These are phyloP conservation scores for Nothopassalora personata DNA, from an alignment of 2,329 filamentous ascomycete species.

Conservation along the genomic window DNA sequence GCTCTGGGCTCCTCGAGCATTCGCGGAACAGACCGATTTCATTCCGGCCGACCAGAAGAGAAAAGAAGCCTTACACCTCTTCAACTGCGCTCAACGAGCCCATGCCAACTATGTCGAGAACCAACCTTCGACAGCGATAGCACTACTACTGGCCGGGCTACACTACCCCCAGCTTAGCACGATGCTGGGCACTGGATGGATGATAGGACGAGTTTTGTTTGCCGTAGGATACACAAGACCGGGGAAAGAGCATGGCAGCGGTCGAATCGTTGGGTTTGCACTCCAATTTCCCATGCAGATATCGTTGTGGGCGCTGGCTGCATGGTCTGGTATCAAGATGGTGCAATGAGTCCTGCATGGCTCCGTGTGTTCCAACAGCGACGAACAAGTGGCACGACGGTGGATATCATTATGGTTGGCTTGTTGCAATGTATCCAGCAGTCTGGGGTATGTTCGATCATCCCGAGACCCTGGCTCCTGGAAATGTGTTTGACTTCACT, in stretches of 20 bases:
- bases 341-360: slow-evolving; percentile 13
- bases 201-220: slow-evolving; percentile 47
- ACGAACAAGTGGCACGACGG: background rate
- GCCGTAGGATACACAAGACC: slow-evolving; percentile 41
- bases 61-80: slow-evolving; percentile 41
- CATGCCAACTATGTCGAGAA: slow-evolving; percentile 56
- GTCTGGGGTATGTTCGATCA: background rate
- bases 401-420: background rate
- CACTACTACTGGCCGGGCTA: slow-evolving; percentile 51
- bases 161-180: slow-evolving; percentile 47
- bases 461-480: background rate
- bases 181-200: slow-evolving; percentile 47
- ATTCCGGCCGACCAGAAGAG: slow-evolving; percentile 37
- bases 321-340: slow-evolving; percentile 28
- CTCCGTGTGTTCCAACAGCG: background rate
- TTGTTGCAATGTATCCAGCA: background rate
- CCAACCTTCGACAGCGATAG: slow-evolving; percentile 46
- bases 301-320: slow-evolving; percentile 28
- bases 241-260: slow-evolving; percentile 38
- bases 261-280: slow-evolving; percentile 30
- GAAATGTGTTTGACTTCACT: background rate
- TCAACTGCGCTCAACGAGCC: slow-evolving; percentile 51
- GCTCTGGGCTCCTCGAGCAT: slow-evolving; percentile 54
- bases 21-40: slow-evolving; percentile 53
- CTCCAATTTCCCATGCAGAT: slow-evolving; percentile 19